Base-by-base conservation (phyloP, 495 filamentous ascomycete genomes). In the Bathelium albidoporum region DNA sequence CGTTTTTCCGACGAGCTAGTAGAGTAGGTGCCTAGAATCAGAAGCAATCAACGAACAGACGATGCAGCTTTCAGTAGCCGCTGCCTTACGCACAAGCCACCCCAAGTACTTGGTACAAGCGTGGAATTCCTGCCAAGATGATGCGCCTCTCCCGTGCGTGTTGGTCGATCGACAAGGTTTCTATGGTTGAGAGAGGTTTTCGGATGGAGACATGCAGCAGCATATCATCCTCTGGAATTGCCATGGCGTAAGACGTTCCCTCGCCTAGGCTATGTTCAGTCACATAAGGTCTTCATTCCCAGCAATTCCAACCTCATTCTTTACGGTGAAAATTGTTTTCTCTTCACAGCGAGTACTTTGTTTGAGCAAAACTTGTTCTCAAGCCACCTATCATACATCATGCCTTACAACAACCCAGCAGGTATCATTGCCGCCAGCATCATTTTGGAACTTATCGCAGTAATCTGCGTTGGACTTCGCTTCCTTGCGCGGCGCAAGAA, bases 141-240 rank as follows among this genome's bases (percentile, higher is more conserved):
- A n/a, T 39, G 34, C 14, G 14, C 34, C 34, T 39, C 14, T 39
- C 14, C 14, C 34, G 34, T 5, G 14, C 34, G 14, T 39, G 34
- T 39, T 14, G 34, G 34, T 39, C 14, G 34, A 39, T 39, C 34
- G 34, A 39, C 34, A 60, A 65, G 20, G 63, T 49, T 32, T 68
- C 59, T 31, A 41, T 45, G 29, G 62, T 58, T 9, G 59, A 45
- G 32, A 68, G 60, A 62, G 16, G 43, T 39, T 44, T 24, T 29
- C 10, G 49, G 49, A 29, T 22, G 60, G 55, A 22, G 59, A 32
- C 53, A 64, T 64, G 12, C 12, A 61, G 24, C 28, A 16, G 18
- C 59, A 39, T 61, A 18, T 44, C 32, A 52, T 22, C 28, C 26
- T 22, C 18, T 55, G 49, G 18, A 18, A 22, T 18, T 5, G 20